A percentile compares a stretch with the other conserved stretches of the same genome.
Evolutionary conservation across 129 eudicot species (phyloP).

Genomic region (carrot (Daucus carota)): DNA sequence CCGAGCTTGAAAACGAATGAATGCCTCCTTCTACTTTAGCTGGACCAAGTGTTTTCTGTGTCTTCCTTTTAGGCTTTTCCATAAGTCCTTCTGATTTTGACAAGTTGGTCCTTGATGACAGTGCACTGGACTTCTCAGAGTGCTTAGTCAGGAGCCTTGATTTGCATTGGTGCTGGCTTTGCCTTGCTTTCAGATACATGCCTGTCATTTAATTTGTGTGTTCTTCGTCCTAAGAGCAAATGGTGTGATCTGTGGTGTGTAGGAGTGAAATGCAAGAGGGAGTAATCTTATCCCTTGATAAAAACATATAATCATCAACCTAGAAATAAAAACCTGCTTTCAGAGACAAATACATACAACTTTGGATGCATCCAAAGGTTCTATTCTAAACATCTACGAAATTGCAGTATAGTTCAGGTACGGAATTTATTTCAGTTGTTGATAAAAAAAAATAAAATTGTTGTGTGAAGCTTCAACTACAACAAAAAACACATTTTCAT

Average conservation of each 20-base stretch:
- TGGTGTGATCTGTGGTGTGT: no score
- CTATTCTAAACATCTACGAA: no score
- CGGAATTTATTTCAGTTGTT: no score
- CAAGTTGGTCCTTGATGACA: conserved; percentile 26
- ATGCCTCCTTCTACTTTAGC: conserved; percentile 47
- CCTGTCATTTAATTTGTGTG: neutral
- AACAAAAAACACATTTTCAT: no score
- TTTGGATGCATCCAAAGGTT: no score
- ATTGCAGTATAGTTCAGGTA: no score
- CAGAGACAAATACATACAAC: no score
- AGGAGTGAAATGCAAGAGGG: no score
- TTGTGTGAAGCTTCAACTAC: no score
- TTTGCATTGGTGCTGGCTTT: conserved; percentile 21
- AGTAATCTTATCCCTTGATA: no score
- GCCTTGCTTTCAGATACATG: neutral
- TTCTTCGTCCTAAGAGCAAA: conserved; percentile 3
- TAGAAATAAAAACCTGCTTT: no score
- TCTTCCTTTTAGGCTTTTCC: conserved; percentile 42
- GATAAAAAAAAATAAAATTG: no score
- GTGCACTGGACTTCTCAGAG: conserved; percentile 33
- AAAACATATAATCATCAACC: neutral
- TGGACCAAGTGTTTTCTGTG: conserved; percentile 29
- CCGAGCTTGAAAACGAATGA: conserved; percentile 33
- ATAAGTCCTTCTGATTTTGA: conserved; percentile 36
- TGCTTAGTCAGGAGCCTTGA: conserved; percentile 38